Evolutionary conservation across 352 stramenopile species (phyloP).

Genomic region (Elongisporangium prolatum): DNA sequence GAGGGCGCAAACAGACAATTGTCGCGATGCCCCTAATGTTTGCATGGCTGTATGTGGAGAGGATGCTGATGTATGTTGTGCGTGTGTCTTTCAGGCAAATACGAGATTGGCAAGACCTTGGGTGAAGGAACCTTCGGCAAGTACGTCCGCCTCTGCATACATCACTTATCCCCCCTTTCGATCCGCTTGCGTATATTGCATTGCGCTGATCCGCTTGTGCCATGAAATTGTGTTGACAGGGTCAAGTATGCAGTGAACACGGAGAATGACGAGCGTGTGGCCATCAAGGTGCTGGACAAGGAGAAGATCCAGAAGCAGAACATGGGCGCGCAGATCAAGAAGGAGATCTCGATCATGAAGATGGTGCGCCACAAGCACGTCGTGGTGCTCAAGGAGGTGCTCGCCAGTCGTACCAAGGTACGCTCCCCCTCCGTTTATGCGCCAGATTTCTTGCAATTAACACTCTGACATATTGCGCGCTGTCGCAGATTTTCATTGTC

Average conservation of each 20-base stretch:
- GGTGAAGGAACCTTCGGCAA: slow-evolving; percentile 97
- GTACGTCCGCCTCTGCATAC: slow-evolving; percentile 32
- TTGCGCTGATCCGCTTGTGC: background rate
- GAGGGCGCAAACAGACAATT: background rate
- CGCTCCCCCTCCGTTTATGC: slow-evolving; percentile 78
- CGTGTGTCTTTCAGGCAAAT: slow-evolving; percentile 84
- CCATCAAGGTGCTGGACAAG: slow-evolving; percentile 98
- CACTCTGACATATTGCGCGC: background rate
- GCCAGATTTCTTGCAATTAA: slow-evolving; percentile 19
- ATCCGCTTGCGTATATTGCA: slow-evolving; percentile 3
- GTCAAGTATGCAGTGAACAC: slow-evolving; percentile 95
- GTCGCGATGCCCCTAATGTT: background rate
- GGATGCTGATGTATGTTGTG: slow-evolving; percentile 1
- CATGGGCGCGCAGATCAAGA: slow-evolving; percentile 97
- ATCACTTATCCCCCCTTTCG: background rate
- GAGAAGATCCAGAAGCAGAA: slow-evolving; percentile 98
- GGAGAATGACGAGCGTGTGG: slow-evolving; percentile 93
- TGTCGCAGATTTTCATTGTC: slow-evolving; percentile 93
- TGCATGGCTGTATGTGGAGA: background rate
- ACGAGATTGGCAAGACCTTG: slow-evolving; percentile 95
- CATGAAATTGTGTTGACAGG: slow-evolving; percentile 22
- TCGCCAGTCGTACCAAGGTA: slow-evolving; percentile 95
- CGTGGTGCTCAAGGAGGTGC: slow-evolving; percentile 85
- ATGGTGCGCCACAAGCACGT: slow-evolving; percentile 90
- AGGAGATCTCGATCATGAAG: slow-evolving; percentile 99